phyloP scores from a whole-genome alignment of 495 filamentous ascomycete genomes.

The Daldinia grandis region DNA sequence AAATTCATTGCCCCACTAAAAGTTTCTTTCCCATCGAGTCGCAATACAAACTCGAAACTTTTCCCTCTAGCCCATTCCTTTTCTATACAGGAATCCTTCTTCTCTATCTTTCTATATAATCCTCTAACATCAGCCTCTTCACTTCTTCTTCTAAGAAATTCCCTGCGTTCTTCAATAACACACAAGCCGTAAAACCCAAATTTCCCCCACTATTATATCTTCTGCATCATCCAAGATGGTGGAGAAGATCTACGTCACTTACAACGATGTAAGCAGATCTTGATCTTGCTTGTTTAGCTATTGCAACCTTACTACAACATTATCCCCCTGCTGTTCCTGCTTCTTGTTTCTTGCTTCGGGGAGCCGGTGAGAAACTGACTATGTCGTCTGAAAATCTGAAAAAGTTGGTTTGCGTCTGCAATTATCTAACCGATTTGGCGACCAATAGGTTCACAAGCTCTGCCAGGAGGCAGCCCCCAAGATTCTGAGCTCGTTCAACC shows the following conservation, averaged over 20 bases:
- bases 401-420: neutral
- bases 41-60: conserved; percentile 28
- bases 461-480: conserved; percentile 82
- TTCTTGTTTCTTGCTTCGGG: neutral
- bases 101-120: conserved; percentile 8
- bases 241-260: conserved; percentile 91
- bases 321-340: conserved; percentile 13
- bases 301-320: conserved; percentile 16
- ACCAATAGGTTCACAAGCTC: conserved; percentile 87
- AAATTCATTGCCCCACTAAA: conserved; percentile 27
- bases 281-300: conserved; percentile 12
- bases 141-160: neutral
- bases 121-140: neutral
- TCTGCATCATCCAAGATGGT: conserved; percentile 65
- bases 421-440: conserved; percentile 31
- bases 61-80: conserved; percentile 24
- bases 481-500: conserved; percentile 85
- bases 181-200: neutral
- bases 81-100: conserved; percentile 11
- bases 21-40: conserved; percentile 25
- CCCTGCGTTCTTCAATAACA: neutral
- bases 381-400: neutral
- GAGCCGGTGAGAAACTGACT: conserved; percentile 7
- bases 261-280: conserved; percentile 79
- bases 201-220: conserved; percentile 15